phyloP scores from a whole-genome alignment of 352 stramenopile species.

The Phytophthora tentaculata region DNA sequence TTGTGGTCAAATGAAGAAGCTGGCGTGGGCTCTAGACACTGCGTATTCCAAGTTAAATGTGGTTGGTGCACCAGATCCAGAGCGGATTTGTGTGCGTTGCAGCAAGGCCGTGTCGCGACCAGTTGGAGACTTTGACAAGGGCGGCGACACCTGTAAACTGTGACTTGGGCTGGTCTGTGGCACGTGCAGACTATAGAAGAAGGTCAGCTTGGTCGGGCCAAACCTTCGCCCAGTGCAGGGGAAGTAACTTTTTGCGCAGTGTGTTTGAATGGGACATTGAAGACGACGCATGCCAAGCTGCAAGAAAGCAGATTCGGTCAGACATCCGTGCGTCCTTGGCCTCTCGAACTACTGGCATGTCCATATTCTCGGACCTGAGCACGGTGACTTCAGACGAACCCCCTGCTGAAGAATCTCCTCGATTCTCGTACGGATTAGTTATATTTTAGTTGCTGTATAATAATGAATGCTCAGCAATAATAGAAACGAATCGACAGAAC shows the following conservation, averaged over 20 bases:
- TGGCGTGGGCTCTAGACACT: slow-evolving; percentile 28
- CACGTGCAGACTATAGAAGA: slow-evolving; percentile 27
- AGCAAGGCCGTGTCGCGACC: slow-evolving; percentile 14
- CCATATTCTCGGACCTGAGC: slow-evolving; percentile 21
- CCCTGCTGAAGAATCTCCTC: background rate
- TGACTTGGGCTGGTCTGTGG: slow-evolving; percentile 29
- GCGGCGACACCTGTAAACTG: slow-evolving; percentile 18
- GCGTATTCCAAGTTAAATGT: slow-evolving; percentile 23
- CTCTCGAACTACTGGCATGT: slow-evolving; percentile 12
- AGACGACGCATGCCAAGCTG: slow-evolving; percentile 6
- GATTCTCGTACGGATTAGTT: slow-evolving; percentile 28
- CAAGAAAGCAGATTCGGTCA: slow-evolving; percentile 20
- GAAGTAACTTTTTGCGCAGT: slow-evolving; percentile 36
- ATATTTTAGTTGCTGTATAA: slow-evolving; percentile 19
- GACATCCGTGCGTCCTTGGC: slow-evolving; percentile 12
- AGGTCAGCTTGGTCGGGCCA: slow-evolving; percentile 29
- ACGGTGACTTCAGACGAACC: slow-evolving; percentile 15
- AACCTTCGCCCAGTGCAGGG: slow-evolving; percentile 24
- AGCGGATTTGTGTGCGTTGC: slow-evolving; percentile 29
- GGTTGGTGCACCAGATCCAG: slow-evolving; percentile 22
- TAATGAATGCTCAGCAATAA: background rate
- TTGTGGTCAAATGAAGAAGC: slow-evolving; percentile 42
- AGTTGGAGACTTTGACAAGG: slow-evolving; percentile 22
- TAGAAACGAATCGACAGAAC: too few species aligned
- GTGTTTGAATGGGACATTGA: slow-evolving; percentile 28